Evolutionary conservation across 2,329 filamentous ascomycete species (phyloP).

Genomic region (Clathrospora elynae): DNA sequence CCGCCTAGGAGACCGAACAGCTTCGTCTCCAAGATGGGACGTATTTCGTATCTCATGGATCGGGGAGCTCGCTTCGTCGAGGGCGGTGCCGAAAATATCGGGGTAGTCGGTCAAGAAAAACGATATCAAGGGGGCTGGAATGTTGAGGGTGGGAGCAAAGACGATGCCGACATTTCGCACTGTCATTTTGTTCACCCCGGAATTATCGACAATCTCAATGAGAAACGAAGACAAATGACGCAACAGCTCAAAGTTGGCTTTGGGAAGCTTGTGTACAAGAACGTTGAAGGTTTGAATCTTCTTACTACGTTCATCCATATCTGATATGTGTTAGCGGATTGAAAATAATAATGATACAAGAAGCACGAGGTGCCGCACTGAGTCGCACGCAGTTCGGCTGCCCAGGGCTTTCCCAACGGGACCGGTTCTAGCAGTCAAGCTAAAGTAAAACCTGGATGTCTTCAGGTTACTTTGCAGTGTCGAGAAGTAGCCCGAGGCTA

Average conservation of each 20-base stretch:
- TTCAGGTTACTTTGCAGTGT: no score
- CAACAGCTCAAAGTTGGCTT: constrained; percentile 78
- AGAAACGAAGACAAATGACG: constrained; percentile 86
- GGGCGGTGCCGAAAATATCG: constrained; percentile 77
- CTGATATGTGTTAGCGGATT: constrained; percentile 50
- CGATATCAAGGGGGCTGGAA: constrained; percentile 91
- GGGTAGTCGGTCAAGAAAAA: constrained; percentile 91
- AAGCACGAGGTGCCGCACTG: no score
- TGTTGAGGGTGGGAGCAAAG: constrained; percentile 95
- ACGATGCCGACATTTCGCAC: constrained; percentile 96
- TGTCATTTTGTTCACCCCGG: constrained; percentile 95
- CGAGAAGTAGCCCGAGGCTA: no score
- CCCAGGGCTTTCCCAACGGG: no score
- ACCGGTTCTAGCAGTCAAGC: no score
- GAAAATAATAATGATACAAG: not conserved
- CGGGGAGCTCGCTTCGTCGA: constrained; percentile 58
- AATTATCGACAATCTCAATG: constrained; percentile 88
- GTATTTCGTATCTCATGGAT: constrained; percentile 55
- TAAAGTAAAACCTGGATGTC: no score
- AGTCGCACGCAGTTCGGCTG: no score
- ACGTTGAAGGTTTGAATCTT: constrained; percentile 78
- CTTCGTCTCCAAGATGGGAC: constrained; percentile 57
- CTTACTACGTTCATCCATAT: constrained; percentile 73
- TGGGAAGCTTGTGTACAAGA: constrained; percentile 79
- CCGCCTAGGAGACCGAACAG: constrained; percentile 66